phyloP scores from a whole-genome alignment of 2,329 filamentous ascomycete species.

The Colletotrichum scovillei region DNA sequence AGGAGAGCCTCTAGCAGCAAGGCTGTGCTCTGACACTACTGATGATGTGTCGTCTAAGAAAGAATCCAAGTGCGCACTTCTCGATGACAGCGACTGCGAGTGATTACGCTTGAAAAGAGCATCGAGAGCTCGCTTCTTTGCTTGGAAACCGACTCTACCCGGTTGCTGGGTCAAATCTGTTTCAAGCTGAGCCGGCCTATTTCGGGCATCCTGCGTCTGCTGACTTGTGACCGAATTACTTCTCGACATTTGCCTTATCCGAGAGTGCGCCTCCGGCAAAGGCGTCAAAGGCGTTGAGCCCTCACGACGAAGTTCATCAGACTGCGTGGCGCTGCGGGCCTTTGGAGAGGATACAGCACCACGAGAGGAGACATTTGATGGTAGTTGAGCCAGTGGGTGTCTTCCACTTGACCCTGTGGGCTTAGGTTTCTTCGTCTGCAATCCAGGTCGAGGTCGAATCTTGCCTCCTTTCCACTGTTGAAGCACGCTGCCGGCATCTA shows the following conservation, averaged over 20 bases:
- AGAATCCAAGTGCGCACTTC: conserved; percentile 19
- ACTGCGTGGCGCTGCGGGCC: neutral
- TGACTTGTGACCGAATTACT: conserved; percentile 10
- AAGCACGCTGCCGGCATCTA: conserved; percentile 66
- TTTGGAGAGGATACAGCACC: conserved; percentile 3
- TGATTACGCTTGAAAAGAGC: conserved; percentile 55
- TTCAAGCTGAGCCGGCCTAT: conserved; percentile 68
- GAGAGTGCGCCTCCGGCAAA: conserved; percentile 2
- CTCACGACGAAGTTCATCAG: neutral
- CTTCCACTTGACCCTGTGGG: neutral
- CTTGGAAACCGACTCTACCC: conserved; percentile 55
- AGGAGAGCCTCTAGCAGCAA: neutral
- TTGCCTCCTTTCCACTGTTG: conserved; percentile 66
- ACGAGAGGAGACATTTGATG: conserved; percentile 14
- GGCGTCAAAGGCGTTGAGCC: neutral
- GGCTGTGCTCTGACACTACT: conserved; percentile 11
- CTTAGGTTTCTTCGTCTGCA: conserved; percentile 4
- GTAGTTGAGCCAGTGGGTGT: conserved; percentile 12
- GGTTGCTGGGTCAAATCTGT: conserved; percentile 50
- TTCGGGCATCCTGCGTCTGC: neutral
- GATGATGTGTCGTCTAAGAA: conserved; percentile 22
- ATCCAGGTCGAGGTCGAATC: conserved; percentile 53
- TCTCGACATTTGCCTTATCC: conserved; percentile 35
- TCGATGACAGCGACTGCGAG: conserved; percentile 33
- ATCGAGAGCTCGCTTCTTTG: conserved; percentile 66